A percentile compares a stretch with the other conserved stretches of the same genome.
Evolutionary conservation across 805 yeast genomes (phyloP).

Genomic region (Candida tallmaniae): DNA sequence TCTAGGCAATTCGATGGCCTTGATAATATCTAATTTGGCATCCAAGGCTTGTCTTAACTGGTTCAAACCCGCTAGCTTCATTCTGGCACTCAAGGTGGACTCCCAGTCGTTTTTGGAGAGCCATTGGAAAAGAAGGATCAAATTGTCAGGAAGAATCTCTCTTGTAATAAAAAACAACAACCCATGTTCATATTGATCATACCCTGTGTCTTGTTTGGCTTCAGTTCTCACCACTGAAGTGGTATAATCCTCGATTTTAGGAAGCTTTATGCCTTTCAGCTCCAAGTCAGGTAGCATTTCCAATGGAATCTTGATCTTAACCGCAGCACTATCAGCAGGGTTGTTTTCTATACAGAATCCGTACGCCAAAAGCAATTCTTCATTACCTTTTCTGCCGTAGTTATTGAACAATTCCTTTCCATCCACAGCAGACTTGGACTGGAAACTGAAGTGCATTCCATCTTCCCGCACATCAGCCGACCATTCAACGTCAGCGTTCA

Average conservation of each 20-base stretch:
- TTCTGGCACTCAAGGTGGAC: conserved; percentile 41
- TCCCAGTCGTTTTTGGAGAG: conserved; percentile 51
- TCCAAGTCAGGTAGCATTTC: conserved; percentile 26
- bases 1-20: conserved; percentile 5
- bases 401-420: conserved; percentile 66
- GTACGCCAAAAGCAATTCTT: conserved; percentile 73
- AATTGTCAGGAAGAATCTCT: conserved; percentile 35
- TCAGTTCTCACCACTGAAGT: conserved; percentile 24
- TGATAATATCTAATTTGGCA: conserved; percentile 40
- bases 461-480: conserved; percentile 12
- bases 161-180: conserved; percentile 36
- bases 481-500: conserved; percentile 65
- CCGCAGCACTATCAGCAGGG: conserved; percentile 51
- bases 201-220: neutral
- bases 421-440: conserved; percentile 24
- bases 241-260: conserved; percentile 34
- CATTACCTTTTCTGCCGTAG: conserved; percentile 86
- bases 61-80: conserved; percentile 57
- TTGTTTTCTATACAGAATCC: conserved; percentile 68
- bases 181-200: conserved; percentile 20
- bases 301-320: conserved; percentile 53
- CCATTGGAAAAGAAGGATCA: conserved; percentile 52
- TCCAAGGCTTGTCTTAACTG: conserved; percentile 49
- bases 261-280: conserved; percentile 33
- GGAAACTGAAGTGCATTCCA: conserved; percentile 37